Conservation (phyloP, 345 rosid genomes). For the Sapria himalayana region DNA sequence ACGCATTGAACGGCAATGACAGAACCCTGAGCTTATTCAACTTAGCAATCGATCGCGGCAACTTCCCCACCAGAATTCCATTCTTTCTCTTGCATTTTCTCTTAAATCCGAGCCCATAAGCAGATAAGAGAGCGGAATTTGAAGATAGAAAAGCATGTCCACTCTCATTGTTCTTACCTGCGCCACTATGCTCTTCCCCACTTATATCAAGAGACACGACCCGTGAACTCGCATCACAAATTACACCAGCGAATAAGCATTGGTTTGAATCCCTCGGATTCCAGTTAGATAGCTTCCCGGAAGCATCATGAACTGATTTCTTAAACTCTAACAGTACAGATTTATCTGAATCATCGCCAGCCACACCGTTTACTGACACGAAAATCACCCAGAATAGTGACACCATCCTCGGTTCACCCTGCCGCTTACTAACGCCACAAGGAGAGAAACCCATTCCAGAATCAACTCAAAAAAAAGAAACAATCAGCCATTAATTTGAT, state of each 20-base stretch:
- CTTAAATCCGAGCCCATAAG: constrained; percentile 53
- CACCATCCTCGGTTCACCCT: too few relatives aligned
- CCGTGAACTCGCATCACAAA: constrained; percentile 34
- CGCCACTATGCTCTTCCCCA: constrained; percentile 21
- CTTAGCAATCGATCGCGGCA: constrained; percentile 27
- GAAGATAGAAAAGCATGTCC: constrained; percentile 16
- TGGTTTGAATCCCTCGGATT: constrained; percentile 16
- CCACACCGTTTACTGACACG: constrained; percentile 10
- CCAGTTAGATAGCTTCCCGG: constrained; percentile 52
- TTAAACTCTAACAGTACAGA: constrained; percentile 50
- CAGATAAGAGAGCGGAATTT: constrained; percentile 35
- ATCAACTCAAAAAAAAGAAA: too few relatives aligned
- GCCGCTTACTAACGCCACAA: too few relatives aligned
- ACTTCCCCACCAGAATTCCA: constrained; percentile 39
- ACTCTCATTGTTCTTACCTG: constrained; percentile 21
- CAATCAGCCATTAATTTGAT: too few relatives aligned
- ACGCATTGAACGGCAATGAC: constrained; percentile 61
- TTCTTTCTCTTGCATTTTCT: constrained; percentile 28
- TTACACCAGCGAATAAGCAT: constrained; percentile 57
- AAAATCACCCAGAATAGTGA: too few relatives aligned
- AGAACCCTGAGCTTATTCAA: constrained; percentile 49
- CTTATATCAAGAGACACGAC: constrained; percentile 57
- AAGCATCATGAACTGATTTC: constrained; percentile 36
- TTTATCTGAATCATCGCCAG: constrained; percentile 29
- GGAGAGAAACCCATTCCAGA: too few relatives aligned